Evolutionary conservation across 2,329 filamentous ascomycete species (phyloP).

Genomic region (Neoascochyta sp.): DNA sequence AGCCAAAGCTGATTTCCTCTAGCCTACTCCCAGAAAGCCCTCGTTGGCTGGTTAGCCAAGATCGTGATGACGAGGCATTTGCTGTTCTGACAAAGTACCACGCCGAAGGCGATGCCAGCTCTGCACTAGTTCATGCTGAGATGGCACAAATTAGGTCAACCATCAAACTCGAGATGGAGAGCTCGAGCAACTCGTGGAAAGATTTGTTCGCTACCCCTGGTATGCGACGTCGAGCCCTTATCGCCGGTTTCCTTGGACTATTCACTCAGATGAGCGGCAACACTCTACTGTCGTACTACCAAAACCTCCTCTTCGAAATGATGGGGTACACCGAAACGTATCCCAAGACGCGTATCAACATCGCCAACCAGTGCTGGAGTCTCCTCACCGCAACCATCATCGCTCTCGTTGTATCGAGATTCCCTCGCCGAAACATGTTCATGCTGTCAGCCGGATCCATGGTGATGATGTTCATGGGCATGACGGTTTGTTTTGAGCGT

Average conservation of each 20-base stretch:
- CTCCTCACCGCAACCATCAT: conserved; percentile 39
- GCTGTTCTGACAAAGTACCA: conserved; percentile 42
- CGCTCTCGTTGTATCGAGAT: conserved; percentile 41
- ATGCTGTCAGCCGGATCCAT: conserved; percentile 51
- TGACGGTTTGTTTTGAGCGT: conserved; percentile 51
- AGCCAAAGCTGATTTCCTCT: conserved; percentile 2
- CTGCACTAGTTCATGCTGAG: conserved; percentile 50
- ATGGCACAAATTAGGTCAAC: conserved; percentile 59
- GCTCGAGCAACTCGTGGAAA: conserved; percentile 52
- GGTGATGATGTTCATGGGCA: conserved; percentile 53
- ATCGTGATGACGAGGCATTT: conserved; percentile 45
- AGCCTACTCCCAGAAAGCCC: conserved; percentile 41
- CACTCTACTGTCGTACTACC: conserved; percentile 39
- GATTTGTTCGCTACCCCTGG: conserved; percentile 51
- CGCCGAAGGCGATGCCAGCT: conserved; percentile 41
- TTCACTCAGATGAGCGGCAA: conserved; percentile 43
- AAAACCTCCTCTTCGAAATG: conserved; percentile 37
- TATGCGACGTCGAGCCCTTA: conserved; percentile 36
- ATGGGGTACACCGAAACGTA: conserved; percentile 39
- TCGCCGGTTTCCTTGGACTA: conserved; percentile 30
- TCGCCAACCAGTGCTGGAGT: conserved; percentile 42
- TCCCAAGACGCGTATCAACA: conserved; percentile 43
- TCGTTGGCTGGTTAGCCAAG: conserved; percentile 52
- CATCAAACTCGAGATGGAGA: conserved; percentile 54
- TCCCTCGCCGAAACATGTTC: conserved; percentile 45